phyloP scores from a whole-genome alignment of 2,329 filamentous ascomycete genomes.

The Diaporthe destruens region DNA sequence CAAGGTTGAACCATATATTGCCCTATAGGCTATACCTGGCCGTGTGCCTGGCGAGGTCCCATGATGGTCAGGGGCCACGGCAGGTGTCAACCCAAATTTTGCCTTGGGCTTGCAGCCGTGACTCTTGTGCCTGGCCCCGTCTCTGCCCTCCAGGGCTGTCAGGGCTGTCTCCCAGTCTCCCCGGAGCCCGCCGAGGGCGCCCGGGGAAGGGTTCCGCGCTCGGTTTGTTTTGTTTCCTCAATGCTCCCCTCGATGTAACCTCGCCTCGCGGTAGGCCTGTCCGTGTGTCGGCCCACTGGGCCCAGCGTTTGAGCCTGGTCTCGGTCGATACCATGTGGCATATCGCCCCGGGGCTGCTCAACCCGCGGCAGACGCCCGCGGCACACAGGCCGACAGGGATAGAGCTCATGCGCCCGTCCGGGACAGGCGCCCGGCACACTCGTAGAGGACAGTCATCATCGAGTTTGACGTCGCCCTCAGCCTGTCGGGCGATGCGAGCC shows the following conservation, averaged over 20 bases:
- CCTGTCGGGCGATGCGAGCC: slow-evolving; percentile 25
- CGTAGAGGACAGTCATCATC: too few relatives aligned
- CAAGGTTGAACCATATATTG: slow-evolving; percentile 27
- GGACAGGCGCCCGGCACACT: too few relatives aligned
- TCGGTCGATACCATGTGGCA: slow-evolving; percentile 35
- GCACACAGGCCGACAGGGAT: too few relatives aligned
- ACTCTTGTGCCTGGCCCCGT: slow-evolving; percentile 19
- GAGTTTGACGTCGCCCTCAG: slow-evolving; percentile 23
- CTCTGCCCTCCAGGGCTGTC: not conserved
- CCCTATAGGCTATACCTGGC: too few relatives aligned
- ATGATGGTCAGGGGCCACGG: too few relatives aligned
- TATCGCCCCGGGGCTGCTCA: slow-evolving; percentile 25
- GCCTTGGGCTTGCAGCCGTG: not conserved
- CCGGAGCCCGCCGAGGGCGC: slow-evolving; percentile 19
- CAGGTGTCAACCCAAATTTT: too few relatives aligned
- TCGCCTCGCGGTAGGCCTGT: slow-evolving; percentile 29
- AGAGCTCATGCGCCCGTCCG: slow-evolving; percentile 16
- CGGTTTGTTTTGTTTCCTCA: slow-evolving; percentile 34
- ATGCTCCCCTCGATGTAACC: slow-evolving; percentile 29
- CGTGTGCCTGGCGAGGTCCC: too few relatives aligned
- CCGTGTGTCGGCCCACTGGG: slow-evolving; percentile 34
- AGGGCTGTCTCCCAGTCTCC: too few relatives aligned
- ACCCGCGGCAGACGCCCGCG: slow-evolving; percentile 30
- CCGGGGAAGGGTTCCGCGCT: slow-evolving; percentile 35
- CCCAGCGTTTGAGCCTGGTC: slow-evolving; percentile 34